Base-by-base conservation (phyloP, 768 basidiomycete species). In the Russula earlei region DNA sequence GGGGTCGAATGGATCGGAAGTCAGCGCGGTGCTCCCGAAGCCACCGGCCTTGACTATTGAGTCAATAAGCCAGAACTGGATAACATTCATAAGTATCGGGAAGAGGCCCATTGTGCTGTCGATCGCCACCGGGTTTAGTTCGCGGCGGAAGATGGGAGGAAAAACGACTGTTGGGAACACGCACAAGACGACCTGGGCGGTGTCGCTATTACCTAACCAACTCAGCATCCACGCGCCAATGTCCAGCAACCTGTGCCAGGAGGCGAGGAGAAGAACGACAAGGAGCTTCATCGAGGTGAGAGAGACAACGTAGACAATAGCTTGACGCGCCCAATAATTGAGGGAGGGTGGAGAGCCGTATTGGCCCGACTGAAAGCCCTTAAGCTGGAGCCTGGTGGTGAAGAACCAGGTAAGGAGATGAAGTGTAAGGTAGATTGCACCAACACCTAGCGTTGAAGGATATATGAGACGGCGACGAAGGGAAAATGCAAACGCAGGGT, bases 31-130 rank as follows among this genome's bases (percentile, higher is more conserved):
- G 17, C 69, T 63, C 12, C 64, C 67, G 9, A 81, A 81, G n/a
- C 57, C 52, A 9, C 57, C 52, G 1, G 84, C 84, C 70, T 93
- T 93, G 66, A 93, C 88, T 50, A 93, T 92, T 0, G 88, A 87
- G 71, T 96, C 91, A 55, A 96, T 93, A 49, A 96, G 73, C 83
- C 93, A 93, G 77, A 97, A 97, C 67, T 98, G 95, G 11, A 91
- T 63, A 36, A 91, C 71, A 68, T 92, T 92, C 88, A 91, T 90
- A 41, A 83, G 71, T 62, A 88, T 86, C 0, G 92, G 93, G 71
- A 94, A 92, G 49, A 95, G 69, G 50, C 91, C 90, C 90, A 97
- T 93, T 22, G 85, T 85, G 62, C 87, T 91, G 60, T 22, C 31
- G 31, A 47, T 5, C 34, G 17, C 15, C 14, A 10, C 25, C 29